These are phyloP conservation scores for Dendrobium catenatum DNA, from an alignment of 106 monocot genomes.

Conservation along the genomic window DNA sequence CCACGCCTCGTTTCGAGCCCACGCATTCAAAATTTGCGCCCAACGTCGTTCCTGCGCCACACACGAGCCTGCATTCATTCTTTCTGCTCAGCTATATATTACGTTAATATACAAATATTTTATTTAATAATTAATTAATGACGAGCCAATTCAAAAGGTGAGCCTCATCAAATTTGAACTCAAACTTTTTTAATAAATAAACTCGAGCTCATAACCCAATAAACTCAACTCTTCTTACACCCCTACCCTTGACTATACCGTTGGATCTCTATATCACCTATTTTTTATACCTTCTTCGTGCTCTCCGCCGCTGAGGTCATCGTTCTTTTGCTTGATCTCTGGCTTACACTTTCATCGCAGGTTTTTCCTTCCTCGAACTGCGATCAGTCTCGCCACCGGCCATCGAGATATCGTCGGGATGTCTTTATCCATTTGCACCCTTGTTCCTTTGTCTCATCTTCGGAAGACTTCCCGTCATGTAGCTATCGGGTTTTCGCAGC, in stretches of 20 bases:
- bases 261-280: background rate
- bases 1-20: too few relatives aligned
- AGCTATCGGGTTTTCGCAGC: background rate
- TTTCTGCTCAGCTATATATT: too few relatives aligned
- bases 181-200: too few relatives aligned
- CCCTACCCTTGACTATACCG: too few relatives aligned
- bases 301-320: slow-evolving; percentile 5
- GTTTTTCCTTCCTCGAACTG: background rate
- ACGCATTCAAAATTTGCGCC: too few relatives aligned
- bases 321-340: background rate
- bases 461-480: slow-evolving; percentile 10
- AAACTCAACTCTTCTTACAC: too few relatives aligned
- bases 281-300: background rate
- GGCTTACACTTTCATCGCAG: background rate
- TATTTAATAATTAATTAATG: too few relatives aligned
- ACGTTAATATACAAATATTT: too few relatives aligned
- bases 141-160: too few relatives aligned
- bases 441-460: background rate
- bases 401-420: background rate
- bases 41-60: accelerated
- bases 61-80: too few relatives aligned
- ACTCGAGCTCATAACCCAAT: too few relatives aligned
- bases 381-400: background rate
- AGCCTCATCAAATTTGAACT: too few relatives aligned
- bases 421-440: slow-evolving; percentile 6